These are phyloP conservation scores for Penicillium sp. DNA, from an alignment of 2,329 filamentous ascomycete species.

Conservation along the genomic window DNA sequence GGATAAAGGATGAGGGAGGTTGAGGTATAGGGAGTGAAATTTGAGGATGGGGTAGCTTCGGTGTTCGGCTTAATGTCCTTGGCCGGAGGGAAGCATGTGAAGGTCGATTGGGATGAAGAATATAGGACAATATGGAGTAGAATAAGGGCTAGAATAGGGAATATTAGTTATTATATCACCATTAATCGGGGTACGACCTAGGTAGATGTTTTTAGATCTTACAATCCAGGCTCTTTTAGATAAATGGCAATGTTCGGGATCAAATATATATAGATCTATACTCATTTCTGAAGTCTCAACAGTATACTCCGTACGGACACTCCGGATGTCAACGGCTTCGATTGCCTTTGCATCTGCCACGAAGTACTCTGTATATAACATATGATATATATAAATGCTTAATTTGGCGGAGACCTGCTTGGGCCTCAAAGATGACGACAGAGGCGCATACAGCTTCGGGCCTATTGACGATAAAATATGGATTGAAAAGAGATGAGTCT, in stretches of 20 bases:
- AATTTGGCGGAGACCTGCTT: not conserved
- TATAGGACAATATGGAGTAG: not conserved
- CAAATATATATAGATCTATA: not conserved
- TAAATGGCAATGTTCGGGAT: not conserved
- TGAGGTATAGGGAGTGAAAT: not conserved
- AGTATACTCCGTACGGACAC: not conserved
- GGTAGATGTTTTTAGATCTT: not conserved
- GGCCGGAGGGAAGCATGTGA: conserved; percentile 5
- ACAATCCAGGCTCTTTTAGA: not conserved
- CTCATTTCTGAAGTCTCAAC: not conserved
- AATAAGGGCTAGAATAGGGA: too few relatives aligned
- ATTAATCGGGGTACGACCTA: too few relatives aligned
- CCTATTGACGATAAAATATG: not conserved
- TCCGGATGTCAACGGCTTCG: not conserved
- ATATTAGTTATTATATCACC: not conserved
- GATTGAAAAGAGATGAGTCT: not conserved
- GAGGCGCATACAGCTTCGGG: conserved; percentile 5
- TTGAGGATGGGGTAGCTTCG: not conserved
- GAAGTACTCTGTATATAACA: not conserved
- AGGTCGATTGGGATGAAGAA: not conserved
- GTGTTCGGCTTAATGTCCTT: conserved; percentile 1
- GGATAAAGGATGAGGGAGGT: not conserved
- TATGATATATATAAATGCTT: not conserved
- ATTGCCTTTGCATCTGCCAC: not conserved
- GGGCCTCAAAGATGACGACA: conserved; percentile 11